Conservation (phyloP, 2,329 filamentous ascomycete species). For the Colletotrichum tamarilloi region DNA sequence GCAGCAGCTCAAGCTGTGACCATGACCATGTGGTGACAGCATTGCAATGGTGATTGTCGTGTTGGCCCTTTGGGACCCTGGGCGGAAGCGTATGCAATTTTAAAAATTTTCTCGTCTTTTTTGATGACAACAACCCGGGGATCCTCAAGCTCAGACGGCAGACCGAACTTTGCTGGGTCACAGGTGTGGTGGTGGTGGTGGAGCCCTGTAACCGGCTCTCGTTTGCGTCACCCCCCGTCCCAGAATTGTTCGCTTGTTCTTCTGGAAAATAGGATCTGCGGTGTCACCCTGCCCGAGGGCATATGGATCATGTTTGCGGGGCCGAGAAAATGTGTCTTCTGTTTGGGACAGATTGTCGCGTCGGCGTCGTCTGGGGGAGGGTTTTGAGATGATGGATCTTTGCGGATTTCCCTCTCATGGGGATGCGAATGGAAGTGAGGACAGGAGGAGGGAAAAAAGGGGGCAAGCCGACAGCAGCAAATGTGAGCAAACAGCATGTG, state of each 20-base stretch:
- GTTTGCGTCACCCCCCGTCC: slow-evolving; percentile 33
- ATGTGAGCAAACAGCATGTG: background rate
- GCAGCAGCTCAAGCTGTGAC: background rate
- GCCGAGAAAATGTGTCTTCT: slow-evolving; percentile 15
- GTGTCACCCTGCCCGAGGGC: slow-evolving; percentile 30
- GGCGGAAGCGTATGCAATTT: slow-evolving; percentile 16
- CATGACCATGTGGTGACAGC: background rate
- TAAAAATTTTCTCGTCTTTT: slow-evolving; percentile 32
- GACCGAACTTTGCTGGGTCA: background rate
- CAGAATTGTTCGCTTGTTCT: slow-evolving; percentile 32
- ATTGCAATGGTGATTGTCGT: background rate
- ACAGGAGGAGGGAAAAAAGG: slow-evolving; percentile 3
- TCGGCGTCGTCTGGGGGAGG: slow-evolving; percentile 16
- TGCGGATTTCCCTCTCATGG: slow-evolving; percentile 11
- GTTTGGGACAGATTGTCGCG: slow-evolving; percentile 32
- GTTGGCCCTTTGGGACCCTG: background rate
- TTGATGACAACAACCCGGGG: slow-evolving; percentile 30
- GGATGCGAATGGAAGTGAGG: background rate
- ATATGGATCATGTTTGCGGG: slow-evolving; percentile 22
- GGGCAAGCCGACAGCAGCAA: background rate
- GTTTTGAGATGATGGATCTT: slow-evolving; percentile 1
- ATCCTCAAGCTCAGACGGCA: slow-evolving; percentile 16
- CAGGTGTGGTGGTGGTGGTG: background rate
- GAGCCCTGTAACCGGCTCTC: background rate
- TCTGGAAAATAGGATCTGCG: slow-evolving; percentile 37